Base-by-base conservation (phyloP, 495 filamentous ascomycete species). In the Rusavskia elegans region DNA sequence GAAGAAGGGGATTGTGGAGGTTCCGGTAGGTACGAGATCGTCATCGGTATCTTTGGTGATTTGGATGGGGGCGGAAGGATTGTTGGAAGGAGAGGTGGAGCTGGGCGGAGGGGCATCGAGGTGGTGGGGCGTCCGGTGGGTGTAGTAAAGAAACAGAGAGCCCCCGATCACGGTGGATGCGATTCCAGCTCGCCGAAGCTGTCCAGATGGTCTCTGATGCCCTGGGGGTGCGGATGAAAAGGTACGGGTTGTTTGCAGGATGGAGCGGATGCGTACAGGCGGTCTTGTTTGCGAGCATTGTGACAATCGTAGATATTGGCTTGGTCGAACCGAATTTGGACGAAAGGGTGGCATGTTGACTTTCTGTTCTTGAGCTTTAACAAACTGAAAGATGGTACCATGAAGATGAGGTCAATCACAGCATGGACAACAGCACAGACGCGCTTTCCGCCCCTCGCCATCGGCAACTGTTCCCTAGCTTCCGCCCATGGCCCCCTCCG, bases 1-100 rank as follows among this genome's bases (percentile, higher is more conserved):
- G 64, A 96, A 95, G 40, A 75, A 74, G 1, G 89, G 88, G 0
- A 96, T 77, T 4, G 80, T 80, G 64, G 78, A 84, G 51, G 85
- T 92, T 16, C 90, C 86, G 2, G 88, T 93, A 2, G 75, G 67
- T 0, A 93, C 81, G 42, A 87, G 69, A 54, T 88, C 82, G 9
- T 70, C 66, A 46, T 79, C 19, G 25, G 35, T 11, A 37, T 50
- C 48, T 37, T 48, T 19, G 36, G 48, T 14, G 52, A 46, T 25
- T 42, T 39, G 19, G 52, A 50, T 7, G 1, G 48, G 48, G 16
- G 30, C 32, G 36, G 27, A n/a, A 14, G 36, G 48, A 7, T 50
- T 50, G 23, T 29, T 48, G 16, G 23, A 17, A 27, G 48, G 25
- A 37, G 29, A 17, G 10, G 16, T 35, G 4, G 48, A 17, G 29